Conservation (phyloP, 2,329 filamentous ascomycete genomes). For the Aspergillus sp. region DNA sequence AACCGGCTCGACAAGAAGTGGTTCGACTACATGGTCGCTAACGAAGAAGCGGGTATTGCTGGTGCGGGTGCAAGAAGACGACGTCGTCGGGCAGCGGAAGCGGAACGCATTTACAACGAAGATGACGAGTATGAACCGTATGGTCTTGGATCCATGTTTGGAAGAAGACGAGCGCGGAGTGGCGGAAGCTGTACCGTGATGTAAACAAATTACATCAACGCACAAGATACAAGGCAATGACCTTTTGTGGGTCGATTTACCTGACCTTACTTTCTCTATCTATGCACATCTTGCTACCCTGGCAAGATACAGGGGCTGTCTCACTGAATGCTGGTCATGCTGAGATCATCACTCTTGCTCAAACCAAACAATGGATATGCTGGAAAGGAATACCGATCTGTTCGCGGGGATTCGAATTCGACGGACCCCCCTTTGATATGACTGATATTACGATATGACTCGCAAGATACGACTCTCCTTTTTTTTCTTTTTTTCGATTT, state of each 20-base stretch:
- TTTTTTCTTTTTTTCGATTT: not conserved
- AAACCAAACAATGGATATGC: not conserved
- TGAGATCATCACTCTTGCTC: slow-evolving; percentile 2
- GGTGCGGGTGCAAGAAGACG: slow-evolving; percentile 65
- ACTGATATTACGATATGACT: not conserved
- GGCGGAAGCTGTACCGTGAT: slow-evolving; percentile 61
- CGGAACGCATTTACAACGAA: slow-evolving; percentile 74
- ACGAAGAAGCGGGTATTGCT: slow-evolving; percentile 72
- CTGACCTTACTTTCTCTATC: too few species aligned
- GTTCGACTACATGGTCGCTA: slow-evolving; percentile 91
- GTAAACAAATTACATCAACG: slow-evolving; percentile 44
- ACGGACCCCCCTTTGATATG: not conserved
- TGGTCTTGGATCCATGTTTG: slow-evolving; percentile 38
- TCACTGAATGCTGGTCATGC: slow-evolving; percentile 15
- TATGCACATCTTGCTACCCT: not conserved
- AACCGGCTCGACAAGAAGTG: slow-evolving; percentile 83
- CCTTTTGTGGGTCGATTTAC: too few species aligned
- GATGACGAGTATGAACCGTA: slow-evolving; percentile 68
- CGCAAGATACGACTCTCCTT: not conserved
- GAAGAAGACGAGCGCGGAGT: slow-evolving; percentile 62
- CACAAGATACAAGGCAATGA: not conserved
- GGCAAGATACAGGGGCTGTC: not conserved
- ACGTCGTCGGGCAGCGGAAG: slow-evolving; percentile 75
- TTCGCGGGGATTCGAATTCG: not conserved
- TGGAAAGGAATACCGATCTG: slow-evolving; percentile 12